Evolutionary conservation across 192 early-diverging fungal species (phyloP).

Genomic region (Linnemannia elongata): DNA sequence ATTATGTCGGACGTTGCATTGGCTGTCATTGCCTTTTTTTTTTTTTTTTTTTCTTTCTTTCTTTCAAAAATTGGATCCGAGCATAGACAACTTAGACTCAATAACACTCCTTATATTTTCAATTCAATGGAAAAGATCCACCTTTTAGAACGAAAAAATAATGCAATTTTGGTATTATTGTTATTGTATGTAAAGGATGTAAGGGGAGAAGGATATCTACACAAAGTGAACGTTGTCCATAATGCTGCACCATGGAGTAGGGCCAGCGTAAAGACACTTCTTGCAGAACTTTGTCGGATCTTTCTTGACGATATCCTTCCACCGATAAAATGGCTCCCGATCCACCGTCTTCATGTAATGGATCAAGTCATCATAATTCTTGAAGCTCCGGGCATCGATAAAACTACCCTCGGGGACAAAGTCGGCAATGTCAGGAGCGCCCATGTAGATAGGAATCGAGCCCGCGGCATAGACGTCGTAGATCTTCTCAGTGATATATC

Average conservation of each 20-base stretch:
- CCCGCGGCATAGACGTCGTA: slow-evolving; percentile 36
- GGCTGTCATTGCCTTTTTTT: too few species aligned
- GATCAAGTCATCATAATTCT: slow-evolving; percentile 8
- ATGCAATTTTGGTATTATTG: too few species aligned
- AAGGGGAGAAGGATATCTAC: not conserved
- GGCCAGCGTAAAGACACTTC: slow-evolving; percentile 3
- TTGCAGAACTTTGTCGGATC: slow-evolving; percentile 21
- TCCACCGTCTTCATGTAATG: slow-evolving; percentile 7
- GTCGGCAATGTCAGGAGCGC: slow-evolving; percentile 47
- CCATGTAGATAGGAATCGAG: slow-evolving; percentile 51
- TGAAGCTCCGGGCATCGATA: slow-evolving; percentile 16
- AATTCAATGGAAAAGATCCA: too few species aligned
- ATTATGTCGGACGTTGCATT: too few species aligned
- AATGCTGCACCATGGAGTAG: not conserved
- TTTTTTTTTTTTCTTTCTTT: too few species aligned
- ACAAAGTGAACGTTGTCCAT: slow-evolving; percentile 5
- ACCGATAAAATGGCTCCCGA: not conserved
- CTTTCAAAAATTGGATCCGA: too few species aligned
- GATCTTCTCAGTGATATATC: slow-evolving; percentile 56
- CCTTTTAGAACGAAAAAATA: too few species aligned
- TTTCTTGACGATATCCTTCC: slow-evolving; percentile 13
- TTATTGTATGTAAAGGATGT: too few species aligned
- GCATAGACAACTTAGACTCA: too few species aligned
- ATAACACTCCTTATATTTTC: too few species aligned
- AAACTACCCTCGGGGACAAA: slow-evolving; percentile 37